These are phyloP conservation scores for Knoxia roxburghii DNA, from an alignment of 257 asterid species.

Conservation along the genomic window DNA sequence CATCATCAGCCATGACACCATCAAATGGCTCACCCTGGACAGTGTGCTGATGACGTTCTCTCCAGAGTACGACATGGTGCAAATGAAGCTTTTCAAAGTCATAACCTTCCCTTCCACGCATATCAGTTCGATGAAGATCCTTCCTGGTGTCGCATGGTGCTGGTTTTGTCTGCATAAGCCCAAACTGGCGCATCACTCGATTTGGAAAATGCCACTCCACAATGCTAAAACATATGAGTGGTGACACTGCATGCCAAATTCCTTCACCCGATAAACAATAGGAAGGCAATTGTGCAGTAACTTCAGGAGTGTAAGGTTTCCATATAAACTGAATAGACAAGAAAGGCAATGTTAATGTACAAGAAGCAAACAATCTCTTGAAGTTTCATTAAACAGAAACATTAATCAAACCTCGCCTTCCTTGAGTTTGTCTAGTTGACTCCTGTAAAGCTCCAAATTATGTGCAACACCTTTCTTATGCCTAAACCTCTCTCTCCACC, in stretches of 20 bases:
- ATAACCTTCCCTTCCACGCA: conserved; percentile 9
- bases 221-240: conserved; percentile 13
- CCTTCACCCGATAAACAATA: conserved; percentile 9
- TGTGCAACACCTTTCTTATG: conserved; percentile 8
- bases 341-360: neutral
- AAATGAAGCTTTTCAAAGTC: conserved; percentile 11
- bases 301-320: conserved; percentile 13
- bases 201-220: conserved; percentile 16
- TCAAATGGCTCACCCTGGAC: neutral
- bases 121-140: conserved; percentile 14
- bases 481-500: conserved; percentile 10
- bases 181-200: conserved; percentile 15
- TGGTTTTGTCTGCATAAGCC: conserved; percentile 13
- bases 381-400: neutral
- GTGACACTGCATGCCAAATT: conserved; percentile 12
- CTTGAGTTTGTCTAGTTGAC: conserved; percentile 4
- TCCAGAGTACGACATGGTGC: conserved; percentile 11
- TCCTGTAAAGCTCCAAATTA: conserved; percentile 5
- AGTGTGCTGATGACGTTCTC: conserved; percentile 8
- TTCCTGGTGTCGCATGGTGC: conserved; percentile 10
- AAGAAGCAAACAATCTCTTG: neutral
- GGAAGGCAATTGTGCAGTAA: neutral
- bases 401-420: neutral
- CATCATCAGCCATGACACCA: conserved; percentile 7
- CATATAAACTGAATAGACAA: conserved; percentile 7